phyloP scores from a whole-genome alignment of 106 monocot genomes.

The Dendrobium huoshanense region DNA sequence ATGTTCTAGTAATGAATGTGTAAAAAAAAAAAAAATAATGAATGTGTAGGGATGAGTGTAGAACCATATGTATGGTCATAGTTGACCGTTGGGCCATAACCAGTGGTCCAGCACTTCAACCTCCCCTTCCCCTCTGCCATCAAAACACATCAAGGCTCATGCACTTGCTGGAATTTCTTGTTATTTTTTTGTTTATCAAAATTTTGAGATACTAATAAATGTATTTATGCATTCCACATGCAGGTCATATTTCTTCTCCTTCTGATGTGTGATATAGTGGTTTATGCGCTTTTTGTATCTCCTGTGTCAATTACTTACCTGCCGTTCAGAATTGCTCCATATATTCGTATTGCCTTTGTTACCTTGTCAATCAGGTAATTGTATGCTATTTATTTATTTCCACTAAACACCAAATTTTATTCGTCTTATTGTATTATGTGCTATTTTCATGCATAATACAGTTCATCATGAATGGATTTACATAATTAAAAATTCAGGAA shows the following conservation, averaged over 20 bases:
- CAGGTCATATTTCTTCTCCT: constrained; percentile 68
- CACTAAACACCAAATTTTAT: not conserved
- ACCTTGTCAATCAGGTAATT: constrained; percentile 70
- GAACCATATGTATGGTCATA: not conserved
- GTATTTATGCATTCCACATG: constrained; percentile 14
- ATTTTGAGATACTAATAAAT: constrained; percentile 1
- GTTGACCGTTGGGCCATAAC: not conserved
- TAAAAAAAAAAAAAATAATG: too few species aligned
- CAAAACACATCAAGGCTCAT: not conserved
- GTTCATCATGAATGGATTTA: not conserved
- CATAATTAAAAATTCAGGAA: not conserved
- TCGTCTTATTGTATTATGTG: not conserved
- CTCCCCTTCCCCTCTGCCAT: not conserved
- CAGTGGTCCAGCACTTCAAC: not conserved
- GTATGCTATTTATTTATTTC: constrained; percentile 1
- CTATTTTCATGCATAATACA: not conserved
- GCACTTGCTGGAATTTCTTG: not conserved
- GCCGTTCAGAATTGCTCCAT: constrained; percentile 80
- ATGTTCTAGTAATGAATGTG: too few species aligned
- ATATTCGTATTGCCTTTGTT: constrained; percentile 75
- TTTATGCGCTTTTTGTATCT: constrained; percentile 46
- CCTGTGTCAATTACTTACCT: constrained; percentile 37
- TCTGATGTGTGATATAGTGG: constrained; percentile 62
- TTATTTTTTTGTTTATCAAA: not conserved
- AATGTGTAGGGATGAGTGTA: too few species aligned